Conservation (phyloP, 1,284 basidiomycete genomes). For the Austropuccinia psidii region DNA sequence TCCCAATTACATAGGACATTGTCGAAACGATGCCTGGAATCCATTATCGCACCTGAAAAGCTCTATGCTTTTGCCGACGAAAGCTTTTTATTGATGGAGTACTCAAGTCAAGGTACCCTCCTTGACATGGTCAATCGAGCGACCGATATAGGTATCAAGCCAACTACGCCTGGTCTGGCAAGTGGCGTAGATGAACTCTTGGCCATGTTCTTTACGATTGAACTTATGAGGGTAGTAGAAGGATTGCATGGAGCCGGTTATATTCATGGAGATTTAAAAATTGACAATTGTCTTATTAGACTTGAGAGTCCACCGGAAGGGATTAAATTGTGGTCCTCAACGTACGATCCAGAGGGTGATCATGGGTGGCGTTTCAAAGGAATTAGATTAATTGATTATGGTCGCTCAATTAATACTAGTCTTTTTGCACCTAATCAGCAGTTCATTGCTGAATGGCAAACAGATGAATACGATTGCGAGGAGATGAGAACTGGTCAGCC, state of each 20-base stretch:
- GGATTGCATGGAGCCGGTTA: conserved; percentile 71
- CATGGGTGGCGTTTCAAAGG: conserved; percentile 83
- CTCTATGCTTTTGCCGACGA: conserved; percentile 81
- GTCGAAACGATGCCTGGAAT: conserved; percentile 55
- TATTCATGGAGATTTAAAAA: conserved; percentile 97
- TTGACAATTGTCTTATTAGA: conserved; percentile 93
- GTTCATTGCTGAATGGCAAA: conserved; percentile 80
- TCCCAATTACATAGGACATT: conserved; percentile 65
- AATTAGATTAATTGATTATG: conserved; percentile 90
- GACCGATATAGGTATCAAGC: conserved; percentile 57
- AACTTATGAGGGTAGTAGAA: conserved; percentile 75
- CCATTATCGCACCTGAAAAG: conserved; percentile 62
- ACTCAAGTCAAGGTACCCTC: conserved; percentile 83
- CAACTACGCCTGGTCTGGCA: conserved; percentile 44
- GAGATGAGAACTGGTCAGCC: conserved; percentile 74
- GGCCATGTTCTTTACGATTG: conserved; percentile 89
- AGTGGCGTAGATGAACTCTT: conserved; percentile 75
- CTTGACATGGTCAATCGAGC: conserved; percentile 88
- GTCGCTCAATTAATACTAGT: conserved; percentile 76
- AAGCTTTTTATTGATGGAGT: conserved; percentile 78
- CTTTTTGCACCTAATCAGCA: conserved; percentile 68
- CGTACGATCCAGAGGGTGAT: conserved; percentile 66
- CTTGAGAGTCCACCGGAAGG: conserved; percentile 66
- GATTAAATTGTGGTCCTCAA: conserved; percentile 61
- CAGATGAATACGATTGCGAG: conserved; percentile 77